Evolutionary conservation across 78 protist genomes (phyloP).

Genomic region (Creolimax fragrantissima): DNA sequence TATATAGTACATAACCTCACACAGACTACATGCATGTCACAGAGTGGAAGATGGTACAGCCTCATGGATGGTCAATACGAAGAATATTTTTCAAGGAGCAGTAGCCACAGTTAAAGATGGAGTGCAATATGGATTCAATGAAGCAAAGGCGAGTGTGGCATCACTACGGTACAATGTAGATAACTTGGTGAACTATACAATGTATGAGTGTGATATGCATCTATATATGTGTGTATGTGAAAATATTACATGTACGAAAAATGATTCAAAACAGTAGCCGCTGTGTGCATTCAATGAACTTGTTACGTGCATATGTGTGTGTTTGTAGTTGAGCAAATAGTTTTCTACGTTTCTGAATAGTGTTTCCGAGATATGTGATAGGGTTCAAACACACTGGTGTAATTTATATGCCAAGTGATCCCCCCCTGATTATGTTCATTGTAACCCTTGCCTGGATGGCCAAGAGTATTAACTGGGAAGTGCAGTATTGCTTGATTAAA

Average conservation of each 20-base stretch:
- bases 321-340: background rate
- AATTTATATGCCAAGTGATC: background rate
- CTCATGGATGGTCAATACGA: background rate
- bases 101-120: background rate
- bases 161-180: background rate
- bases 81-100: background rate
- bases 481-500: too few species aligned
- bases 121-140: background rate
- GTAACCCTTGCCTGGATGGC: too few species aligned
- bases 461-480: too few species aligned
- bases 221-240: background rate
- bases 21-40: background rate
- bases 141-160: background rate
- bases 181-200: background rate
- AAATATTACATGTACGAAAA: background rate
- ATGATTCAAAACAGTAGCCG: too few species aligned
- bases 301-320: background rate
- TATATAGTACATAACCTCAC: too few species aligned
- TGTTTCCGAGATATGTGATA: background rate
- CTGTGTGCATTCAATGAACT: too few species aligned
- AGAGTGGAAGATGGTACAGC: background rate
- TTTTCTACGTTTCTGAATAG: too few species aligned
- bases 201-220: background rate
- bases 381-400: background rate
- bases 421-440: too few species aligned